Evolutionary conservation across 352 stramenopile species (phyloP), one percentile per base, ranked within the genome.

Genomic region (Pythium aristosporum): DNA sequence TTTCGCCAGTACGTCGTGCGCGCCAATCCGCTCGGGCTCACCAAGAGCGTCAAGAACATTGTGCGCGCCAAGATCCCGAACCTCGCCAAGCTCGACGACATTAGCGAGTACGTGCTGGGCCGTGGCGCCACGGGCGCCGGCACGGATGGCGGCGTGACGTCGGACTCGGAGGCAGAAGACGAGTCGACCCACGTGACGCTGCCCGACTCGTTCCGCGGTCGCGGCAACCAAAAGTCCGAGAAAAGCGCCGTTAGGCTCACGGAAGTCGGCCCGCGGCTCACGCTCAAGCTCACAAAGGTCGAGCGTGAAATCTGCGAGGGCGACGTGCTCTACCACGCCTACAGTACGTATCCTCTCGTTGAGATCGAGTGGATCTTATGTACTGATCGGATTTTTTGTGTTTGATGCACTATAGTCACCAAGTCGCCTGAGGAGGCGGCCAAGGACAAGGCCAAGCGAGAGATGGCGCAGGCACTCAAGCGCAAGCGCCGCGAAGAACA

Each of bases 1-100:
- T 92, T 99, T 71, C 89, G 97, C 46, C 97, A 99, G 75, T 99
- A 98, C 71, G 85, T 98, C 61, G 97, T 99, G 69, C 92, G 96
- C 47, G 96, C 96, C 9, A 96, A 87, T 42, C 96, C 96, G 5
- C 77, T 98, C 3, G 97, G 96, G 12, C 85, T 99, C 9, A 95
- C 94, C 39, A 92, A 91, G 52, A 62, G 98, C 42, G 63, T 69
- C 16, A 69, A 69, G 50, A 61, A 67, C 52, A 68, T 68, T 53
- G 82, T 98, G 39, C 91, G 97, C 64, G 85, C 93, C 16, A 98
- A 98, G 65, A 84, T 98, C 41, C 94, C 94, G 4, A 96, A 99
- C 70, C 76, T 99, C 15, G 82, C 83, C 70, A 97, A 97, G 67
- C 81, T 98, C 11, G 80, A 98, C 47, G 96, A 99, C 68, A 98